Evolutionary conservation across 441 rosid genomes (phyloP).

Genomic region (Monsonia emarginata): DNA sequence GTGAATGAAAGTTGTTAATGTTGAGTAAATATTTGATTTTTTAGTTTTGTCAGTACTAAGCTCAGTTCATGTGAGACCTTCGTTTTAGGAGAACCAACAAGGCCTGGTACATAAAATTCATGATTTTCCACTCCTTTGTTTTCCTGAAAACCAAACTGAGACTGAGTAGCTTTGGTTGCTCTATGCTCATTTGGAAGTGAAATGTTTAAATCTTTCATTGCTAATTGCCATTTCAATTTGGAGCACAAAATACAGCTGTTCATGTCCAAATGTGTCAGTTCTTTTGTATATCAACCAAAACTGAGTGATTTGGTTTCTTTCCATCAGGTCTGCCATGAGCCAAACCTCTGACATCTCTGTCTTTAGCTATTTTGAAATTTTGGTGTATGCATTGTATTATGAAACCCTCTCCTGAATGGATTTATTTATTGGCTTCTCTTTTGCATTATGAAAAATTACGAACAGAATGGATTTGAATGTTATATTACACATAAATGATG

Average conservation of each 20-base stretch:
- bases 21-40: background rate
- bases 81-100: no score
- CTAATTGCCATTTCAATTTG: background rate
- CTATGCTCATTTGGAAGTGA: background rate
- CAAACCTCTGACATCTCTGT: background rate
- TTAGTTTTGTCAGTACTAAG: background rate
- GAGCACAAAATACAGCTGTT: background rate
- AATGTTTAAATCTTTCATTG: background rate
- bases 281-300: background rate
- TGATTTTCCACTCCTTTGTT: no score
- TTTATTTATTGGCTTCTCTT: background rate
- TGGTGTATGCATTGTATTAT: background rate
- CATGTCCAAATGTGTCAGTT: background rate
- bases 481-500: no score
- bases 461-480: no score
- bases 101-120: no score
- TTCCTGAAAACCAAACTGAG: background rate
- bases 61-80: no score
- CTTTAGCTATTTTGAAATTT: no score
- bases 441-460: no score
- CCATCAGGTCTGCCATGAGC: background rate
- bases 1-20: background rate
- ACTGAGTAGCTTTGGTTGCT: background rate
- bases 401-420: background rate
- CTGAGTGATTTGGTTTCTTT: background rate